Evolutionary conservation across 116 monocot genomes (phyloP).

Genomic region (Thalassia testudinum): DNA sequence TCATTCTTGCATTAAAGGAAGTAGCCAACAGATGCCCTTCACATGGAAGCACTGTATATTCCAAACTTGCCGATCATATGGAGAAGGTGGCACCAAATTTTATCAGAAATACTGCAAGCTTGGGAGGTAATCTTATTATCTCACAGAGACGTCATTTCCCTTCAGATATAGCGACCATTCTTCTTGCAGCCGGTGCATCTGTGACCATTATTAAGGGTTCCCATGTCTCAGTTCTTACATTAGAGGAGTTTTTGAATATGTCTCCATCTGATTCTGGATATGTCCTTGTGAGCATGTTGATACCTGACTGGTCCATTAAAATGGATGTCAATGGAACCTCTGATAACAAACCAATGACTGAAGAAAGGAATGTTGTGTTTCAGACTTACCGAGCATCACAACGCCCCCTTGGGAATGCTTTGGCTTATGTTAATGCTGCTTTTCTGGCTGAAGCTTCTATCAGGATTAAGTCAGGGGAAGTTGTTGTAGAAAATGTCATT

Average conservation of each 20-base stretch:
- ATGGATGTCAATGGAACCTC: not conserved
- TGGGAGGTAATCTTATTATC: constrained; percentile 82
- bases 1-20: constrained; percentile 44
- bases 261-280: constrained; percentile 22
- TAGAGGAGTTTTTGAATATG: constrained; percentile 52
- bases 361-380: constrained; percentile 22
- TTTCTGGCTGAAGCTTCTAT: constrained; percentile 37
- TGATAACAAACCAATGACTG: not conserved
- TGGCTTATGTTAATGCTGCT: constrained; percentile 65
- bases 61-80: constrained; percentile 66
- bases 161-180: constrained; percentile 73
- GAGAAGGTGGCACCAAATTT: constrained; percentile 51
- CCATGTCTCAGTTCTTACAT: constrained; percentile 16
- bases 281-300: constrained; percentile 42
- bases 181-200: constrained; percentile 50
- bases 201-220: constrained; percentile 25
- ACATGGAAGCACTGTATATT: constrained; percentile 19
- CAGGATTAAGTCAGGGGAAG: not conserved
- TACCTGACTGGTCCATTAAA: constrained; percentile 29
- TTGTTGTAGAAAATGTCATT: constrained; percentile 21
- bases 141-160: constrained; percentile 61
- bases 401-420: constrained; percentile 73
- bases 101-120: constrained; percentile 68
- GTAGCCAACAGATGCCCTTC: not conserved
- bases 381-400: constrained; percentile 72